These are phyloP conservation scores for Talaromyces islandicus DNA, from an alignment of 2,329 filamentous ascomycete genomes.

Conservation along the genomic window DNA sequence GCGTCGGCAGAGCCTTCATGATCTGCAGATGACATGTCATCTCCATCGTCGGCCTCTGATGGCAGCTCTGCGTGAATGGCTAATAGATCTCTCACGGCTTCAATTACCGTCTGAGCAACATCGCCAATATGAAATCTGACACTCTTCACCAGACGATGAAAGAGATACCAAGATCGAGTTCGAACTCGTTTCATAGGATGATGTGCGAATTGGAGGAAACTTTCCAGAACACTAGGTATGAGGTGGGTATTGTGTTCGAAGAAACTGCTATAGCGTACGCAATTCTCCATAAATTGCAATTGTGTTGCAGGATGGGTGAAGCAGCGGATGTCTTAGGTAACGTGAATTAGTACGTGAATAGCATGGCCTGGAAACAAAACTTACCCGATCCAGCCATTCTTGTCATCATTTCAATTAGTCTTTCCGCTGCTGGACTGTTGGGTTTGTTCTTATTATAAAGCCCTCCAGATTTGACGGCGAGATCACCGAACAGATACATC, in stretches of 20 bases:
- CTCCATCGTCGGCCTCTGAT: slow-evolving; percentile 66
- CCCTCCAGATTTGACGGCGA: slow-evolving; percentile 82
- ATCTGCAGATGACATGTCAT: slow-evolving; percentile 93
- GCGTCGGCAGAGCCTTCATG: slow-evolving; percentile 86
- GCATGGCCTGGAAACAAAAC: slow-evolving; percentile 23
- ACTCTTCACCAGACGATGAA: slow-evolving; percentile 86
- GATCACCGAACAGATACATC: slow-evolving; percentile 91
- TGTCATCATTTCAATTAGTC: slow-evolving; percentile 84
- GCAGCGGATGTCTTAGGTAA: slow-evolving; percentile 65
- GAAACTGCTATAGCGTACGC: slow-evolving; percentile 85
- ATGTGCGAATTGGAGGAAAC: slow-evolving; percentile 85
- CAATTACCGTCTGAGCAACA: slow-evolving; percentile 84
- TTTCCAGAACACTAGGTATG: slow-evolving; percentile 82
- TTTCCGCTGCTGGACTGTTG: slow-evolving; percentile 70
- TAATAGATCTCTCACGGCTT: slow-evolving; percentile 80
- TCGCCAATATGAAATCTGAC: slow-evolving; percentile 78
- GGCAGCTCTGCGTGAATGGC: slow-evolving; percentile 86
- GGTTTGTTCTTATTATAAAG: slow-evolving; percentile 81
- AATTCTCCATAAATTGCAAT: slow-evolving; percentile 97
- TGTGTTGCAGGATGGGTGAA: slow-evolving; percentile 89
- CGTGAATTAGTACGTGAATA: slow-evolving; percentile 17
- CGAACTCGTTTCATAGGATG: slow-evolving; percentile 82
- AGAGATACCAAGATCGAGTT: slow-evolving; percentile 92
- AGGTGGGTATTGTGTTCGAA: slow-evolving; percentile 79
- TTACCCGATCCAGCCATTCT: slow-evolving; percentile 90